These are phyloP conservation scores for Beta vulgaris DNA, from an alignment of 148 eudicot species.

Conservation along the genomic window DNA sequence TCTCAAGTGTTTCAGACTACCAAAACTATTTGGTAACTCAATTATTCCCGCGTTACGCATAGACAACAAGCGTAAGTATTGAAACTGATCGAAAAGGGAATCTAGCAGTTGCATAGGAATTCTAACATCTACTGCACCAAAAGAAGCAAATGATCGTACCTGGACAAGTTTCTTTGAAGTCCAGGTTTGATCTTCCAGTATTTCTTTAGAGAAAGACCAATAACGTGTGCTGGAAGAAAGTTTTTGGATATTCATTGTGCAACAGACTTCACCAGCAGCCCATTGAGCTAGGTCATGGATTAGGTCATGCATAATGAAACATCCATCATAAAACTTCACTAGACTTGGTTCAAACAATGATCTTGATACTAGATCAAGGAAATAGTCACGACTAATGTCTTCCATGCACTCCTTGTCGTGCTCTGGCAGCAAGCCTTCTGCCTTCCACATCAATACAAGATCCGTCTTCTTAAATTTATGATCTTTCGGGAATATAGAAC, in stretches of 20 bases:
- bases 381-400: background rate
- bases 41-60: background rate
- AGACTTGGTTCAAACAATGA: constrained; percentile 2
- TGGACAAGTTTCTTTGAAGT: background rate
- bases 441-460: background rate
- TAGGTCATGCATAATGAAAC: constrained; percentile 8
- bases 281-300: constrained; percentile 11
- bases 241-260: background rate
- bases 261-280: background rate
- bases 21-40: background rate
- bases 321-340: background rate
- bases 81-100: background rate
- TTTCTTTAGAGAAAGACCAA: background rate
- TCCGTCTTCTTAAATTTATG: background rate
- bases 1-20: background rate
- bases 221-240: background rate
- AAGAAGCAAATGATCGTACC: background rate
- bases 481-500: constrained; percentile 7
- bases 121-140: background rate
- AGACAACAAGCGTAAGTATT: background rate
- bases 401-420: background rate
- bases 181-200: background rate
- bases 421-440: background rate
- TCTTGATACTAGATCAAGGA: background rate
- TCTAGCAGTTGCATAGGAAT: background rate